These are phyloP conservation scores for Venustampulla echinocandica DNA, from an alignment of 495 filamentous ascomycete genomes.

Conservation along the genomic window DNA sequence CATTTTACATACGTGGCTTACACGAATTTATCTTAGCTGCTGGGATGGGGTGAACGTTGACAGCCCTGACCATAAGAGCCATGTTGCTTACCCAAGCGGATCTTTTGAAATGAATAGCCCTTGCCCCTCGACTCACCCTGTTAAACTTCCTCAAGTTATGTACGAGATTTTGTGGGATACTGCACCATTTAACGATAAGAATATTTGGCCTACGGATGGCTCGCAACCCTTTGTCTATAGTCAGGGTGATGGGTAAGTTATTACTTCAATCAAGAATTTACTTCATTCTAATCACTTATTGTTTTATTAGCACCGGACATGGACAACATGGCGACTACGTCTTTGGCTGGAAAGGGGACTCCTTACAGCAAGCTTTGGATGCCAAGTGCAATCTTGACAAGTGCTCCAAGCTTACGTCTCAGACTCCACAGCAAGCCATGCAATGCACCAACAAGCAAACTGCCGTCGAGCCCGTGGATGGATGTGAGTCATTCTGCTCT, in stretches of 20 bases:
- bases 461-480: constrained; percentile 34
- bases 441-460: constrained; percentile 32
- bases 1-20: too few relatives aligned
- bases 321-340: constrained; percentile 73
- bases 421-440: constrained; percentile 28
- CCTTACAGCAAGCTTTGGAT: constrained; percentile 33
- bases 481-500: constrained; percentile 31
- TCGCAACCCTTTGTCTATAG: constrained; percentile 65
- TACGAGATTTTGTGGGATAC: constrained; percentile 25
- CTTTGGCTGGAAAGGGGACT: constrained; percentile 52
- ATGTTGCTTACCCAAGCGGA: not conserved
- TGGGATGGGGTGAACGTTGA: constrained; percentile 68
- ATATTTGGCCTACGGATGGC: constrained; percentile 43
- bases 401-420: constrained; percentile 29
- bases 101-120: not conserved
- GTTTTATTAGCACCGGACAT: constrained; percentile 13
- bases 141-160: constrained; percentile 1
- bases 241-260: constrained; percentile 29
- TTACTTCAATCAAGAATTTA: not conserved
- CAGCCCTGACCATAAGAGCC: constrained; percentile 3
- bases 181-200: constrained; percentile 56
- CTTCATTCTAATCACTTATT: not conserved
- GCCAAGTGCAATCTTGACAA: constrained; percentile 27
- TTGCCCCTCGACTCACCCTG: constrained; percentile 19
- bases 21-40: too few relatives aligned